phyloP scores from a whole-genome alignment of 192 early-diverging fungal species.

The Entomortierella parvispora region DNA sequence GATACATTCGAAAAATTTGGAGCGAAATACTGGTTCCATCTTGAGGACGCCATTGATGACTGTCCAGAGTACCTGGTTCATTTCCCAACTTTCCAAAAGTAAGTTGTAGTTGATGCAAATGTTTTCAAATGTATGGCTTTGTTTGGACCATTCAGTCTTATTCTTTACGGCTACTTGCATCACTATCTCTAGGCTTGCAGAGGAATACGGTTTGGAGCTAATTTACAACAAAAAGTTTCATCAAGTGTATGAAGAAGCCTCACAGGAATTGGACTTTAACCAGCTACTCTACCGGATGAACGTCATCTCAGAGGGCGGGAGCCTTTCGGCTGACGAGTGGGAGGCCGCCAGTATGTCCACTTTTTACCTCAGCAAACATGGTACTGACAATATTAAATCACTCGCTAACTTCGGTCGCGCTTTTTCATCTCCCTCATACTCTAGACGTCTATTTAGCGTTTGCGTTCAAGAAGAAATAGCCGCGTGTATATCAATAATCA shows the following conservation, averaged over 20 bases:
- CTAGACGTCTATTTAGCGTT: constrained; percentile 75
- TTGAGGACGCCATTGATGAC: constrained; percentile 95
- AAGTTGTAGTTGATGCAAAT: constrained; percentile 7
- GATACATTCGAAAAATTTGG: constrained; percentile 76
- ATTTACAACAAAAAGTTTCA: constrained; percentile 85
- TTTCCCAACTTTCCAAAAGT: constrained; percentile 82
- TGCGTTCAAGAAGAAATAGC: constrained; percentile 71
- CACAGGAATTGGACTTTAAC: constrained; percentile 60
- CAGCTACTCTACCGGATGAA: constrained; percentile 84
- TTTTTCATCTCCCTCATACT: background rate
- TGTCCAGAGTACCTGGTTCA: constrained; percentile 96
- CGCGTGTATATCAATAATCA: background rate
- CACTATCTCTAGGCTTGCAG: constrained; percentile 72
- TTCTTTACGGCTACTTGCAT: background rate
- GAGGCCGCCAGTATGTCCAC: constrained; percentile 79
- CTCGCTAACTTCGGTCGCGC: background rate
- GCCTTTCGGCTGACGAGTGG: constrained; percentile 89
- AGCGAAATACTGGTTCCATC: constrained; percentile 88
- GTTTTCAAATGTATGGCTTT: background rate
- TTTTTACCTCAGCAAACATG: background rate
- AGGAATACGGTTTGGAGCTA: constrained; percentile 83
- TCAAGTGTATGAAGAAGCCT: constrained; percentile 76
- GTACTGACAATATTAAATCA: background rate
- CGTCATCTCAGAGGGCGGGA: constrained; percentile 75
- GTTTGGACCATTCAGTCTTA: too few species aligned